These are phyloP conservation scores for Aphanomyces stellatus DNA, from an alignment of 352 stramenopile species.

Conservation along the genomic window DNA sequence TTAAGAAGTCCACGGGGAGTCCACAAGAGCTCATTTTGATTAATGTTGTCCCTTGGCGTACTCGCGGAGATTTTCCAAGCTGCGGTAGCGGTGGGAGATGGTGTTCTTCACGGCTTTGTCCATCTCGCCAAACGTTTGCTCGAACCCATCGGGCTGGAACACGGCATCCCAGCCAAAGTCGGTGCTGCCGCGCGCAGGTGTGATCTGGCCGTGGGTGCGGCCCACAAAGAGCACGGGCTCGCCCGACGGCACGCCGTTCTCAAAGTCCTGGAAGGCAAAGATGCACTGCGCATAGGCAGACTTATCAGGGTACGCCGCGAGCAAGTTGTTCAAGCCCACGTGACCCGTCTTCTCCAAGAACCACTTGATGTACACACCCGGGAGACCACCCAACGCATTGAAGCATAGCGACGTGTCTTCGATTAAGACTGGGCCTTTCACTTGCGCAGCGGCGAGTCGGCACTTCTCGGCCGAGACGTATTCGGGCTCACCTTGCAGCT, in stretches of 20 bases:
- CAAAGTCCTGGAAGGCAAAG: slow-evolving; percentile 83
- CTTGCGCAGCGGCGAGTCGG: slow-evolving; percentile 71
- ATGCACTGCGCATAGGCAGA: slow-evolving; percentile 95
- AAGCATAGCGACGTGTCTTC: slow-evolving; percentile 98
- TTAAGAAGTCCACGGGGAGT: too few relatives aligned
- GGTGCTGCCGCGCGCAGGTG: slow-evolving; percentile 75
- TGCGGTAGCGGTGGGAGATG: slow-evolving; percentile 86
- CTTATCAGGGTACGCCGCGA: slow-evolving; percentile 92
- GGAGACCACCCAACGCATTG: slow-evolving; percentile 90
- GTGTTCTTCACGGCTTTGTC: slow-evolving; percentile 84
- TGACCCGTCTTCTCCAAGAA: slow-evolving; percentile 95
- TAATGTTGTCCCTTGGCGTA: not conserved
- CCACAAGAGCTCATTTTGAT: not conserved
- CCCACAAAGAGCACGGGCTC: slow-evolving; percentile 92
- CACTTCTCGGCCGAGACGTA: slow-evolving; percentile 96
- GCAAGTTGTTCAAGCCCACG: slow-evolving; percentile 91
- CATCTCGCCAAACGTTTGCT: slow-evolving; percentile 87
- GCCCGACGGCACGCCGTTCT: slow-evolving; percentile 28
- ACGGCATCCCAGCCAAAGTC: slow-evolving; percentile 89
- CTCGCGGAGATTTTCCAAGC: slow-evolving; percentile 47
- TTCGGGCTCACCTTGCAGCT: slow-evolving; percentile 94
- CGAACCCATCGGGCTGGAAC: slow-evolving; percentile 81
- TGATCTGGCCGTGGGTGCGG: slow-evolving; percentile 88
- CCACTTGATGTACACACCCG: slow-evolving; percentile 98
- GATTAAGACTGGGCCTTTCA: slow-evolving; percentile 87